Evolutionary conservation across 1,284 basidiomycete species (phyloP).

Genomic region (Sanguinoderma infundibulare): DNA sequence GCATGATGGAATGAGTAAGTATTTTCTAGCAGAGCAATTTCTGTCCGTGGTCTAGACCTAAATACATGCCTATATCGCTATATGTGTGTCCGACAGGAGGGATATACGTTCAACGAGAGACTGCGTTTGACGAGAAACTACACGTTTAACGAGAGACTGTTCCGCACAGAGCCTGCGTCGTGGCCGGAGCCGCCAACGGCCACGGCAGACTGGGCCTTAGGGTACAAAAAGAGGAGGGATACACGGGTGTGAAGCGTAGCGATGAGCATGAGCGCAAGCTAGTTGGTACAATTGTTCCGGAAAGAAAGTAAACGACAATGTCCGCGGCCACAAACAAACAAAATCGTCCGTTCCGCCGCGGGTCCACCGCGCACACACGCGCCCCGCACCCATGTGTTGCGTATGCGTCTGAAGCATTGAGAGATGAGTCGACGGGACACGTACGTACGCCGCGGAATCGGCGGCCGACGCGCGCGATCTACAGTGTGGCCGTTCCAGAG

Average conservation of each 20-base stretch:
- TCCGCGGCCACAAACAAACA: constrained; percentile 9
- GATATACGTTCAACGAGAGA: no score
- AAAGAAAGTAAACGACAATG: constrained; percentile 12
- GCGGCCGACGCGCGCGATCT: background rate
- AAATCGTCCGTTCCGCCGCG: background rate
- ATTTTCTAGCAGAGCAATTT: background rate
- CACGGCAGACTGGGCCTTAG: background rate
- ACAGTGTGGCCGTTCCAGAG: background rate
- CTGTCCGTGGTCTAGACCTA: constrained; percentile 4
- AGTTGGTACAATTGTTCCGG: constrained; percentile 21
- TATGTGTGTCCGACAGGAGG: no score
- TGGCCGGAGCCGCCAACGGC: background rate
- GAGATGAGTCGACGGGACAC: no score
- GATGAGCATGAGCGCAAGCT: constrained; percentile 13
- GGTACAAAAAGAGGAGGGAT: background rate
- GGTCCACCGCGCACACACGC: background rate
- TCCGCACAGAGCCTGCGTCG: background rate
- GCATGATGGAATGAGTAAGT: background rate
- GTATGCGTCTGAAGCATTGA: no score
- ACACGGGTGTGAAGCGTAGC: constrained; percentile 14
- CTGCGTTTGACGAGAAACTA: no score
- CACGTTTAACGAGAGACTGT: no score
- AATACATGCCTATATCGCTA: constrained; percentile 1
- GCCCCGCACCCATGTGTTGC: background rate
- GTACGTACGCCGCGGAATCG: background rate